phyloP scores from a whole-genome alignment of 139 green algal genomes.

The Chlamydomonas sphaeroides region DNA sequence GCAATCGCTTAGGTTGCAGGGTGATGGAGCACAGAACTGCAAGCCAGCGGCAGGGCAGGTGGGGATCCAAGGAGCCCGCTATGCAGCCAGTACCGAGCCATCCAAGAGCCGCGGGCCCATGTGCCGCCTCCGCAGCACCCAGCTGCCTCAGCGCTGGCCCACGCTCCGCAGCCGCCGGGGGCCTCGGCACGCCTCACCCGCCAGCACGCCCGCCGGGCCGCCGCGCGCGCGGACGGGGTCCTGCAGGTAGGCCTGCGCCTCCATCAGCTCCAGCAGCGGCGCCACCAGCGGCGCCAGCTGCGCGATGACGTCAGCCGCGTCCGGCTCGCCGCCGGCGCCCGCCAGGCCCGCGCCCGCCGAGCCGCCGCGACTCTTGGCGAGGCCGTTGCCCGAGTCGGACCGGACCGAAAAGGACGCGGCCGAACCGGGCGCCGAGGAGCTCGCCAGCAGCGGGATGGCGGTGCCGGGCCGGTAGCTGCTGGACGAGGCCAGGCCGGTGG shows the following conservation, averaged over 20 bases:
- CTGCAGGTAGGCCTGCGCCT: conserved; percentile 39
- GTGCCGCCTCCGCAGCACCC: too few species aligned
- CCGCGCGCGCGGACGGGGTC: conserved; percentile 54
- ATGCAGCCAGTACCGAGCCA: too few species aligned
- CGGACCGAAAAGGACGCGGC: conserved; percentile 4
- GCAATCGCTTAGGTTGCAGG: too few species aligned
- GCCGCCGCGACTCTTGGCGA: not conserved
- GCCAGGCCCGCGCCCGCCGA: not conserved
- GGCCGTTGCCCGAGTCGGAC: conserved; percentile 3
- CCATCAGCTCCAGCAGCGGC: conserved; percentile 53
- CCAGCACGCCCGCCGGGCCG: conserved; percentile 40
- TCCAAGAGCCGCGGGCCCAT: too few species aligned
- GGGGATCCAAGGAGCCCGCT: too few species aligned
- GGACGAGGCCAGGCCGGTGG: too few species aligned
- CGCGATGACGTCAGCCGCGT: not conserved
- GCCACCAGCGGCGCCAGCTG: conserved; percentile 36
- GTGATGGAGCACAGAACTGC: too few species aligned
- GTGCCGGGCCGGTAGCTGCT: not conserved
- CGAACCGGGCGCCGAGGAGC: not conserved
- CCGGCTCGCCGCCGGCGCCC: not conserved
- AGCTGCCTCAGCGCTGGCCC: too few species aligned
- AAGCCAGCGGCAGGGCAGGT: too few species aligned
- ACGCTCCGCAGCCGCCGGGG: too few species aligned
- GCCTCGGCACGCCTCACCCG: too few species aligned
- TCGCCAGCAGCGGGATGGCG: too few species aligned